These are phyloP conservation scores for Cercospora janseana DNA, from an alignment of 2,329 filamentous ascomycete species.

Conservation along the genomic window DNA sequence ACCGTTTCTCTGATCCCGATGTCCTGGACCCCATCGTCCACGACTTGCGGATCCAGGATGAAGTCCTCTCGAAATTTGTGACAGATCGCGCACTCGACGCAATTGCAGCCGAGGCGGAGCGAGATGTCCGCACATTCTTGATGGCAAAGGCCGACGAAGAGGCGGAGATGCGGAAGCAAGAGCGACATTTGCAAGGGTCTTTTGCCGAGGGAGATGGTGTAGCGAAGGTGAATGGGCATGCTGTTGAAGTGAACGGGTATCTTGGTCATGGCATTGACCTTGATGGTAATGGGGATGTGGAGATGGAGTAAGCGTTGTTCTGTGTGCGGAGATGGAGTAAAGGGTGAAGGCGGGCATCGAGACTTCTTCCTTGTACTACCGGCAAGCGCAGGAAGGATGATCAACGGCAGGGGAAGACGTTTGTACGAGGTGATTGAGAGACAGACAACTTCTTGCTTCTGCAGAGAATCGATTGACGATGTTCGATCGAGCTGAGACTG, in stretches of 20 bases:
- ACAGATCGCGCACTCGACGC: constrained; percentile 66
- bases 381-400: no score
- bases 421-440: no score
- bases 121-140: constrained; percentile 36
- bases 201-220: constrained; percentile 13
- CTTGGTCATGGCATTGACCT: neutral
- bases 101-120: constrained; percentile 57
- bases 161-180: constrained; percentile 12
- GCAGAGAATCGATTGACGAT: no score
- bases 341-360: no score
- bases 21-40: constrained; percentile 66
- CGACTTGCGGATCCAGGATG: constrained; percentile 72
- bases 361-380: no score
- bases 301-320: constrained; percentile 14
- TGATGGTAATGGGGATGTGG: constrained; percentile 7
- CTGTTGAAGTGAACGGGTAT: constrained; percentile 2
- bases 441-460: no score
- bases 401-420: no score
- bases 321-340: no score
- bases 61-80: constrained; percentile 61
- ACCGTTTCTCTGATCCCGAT: constrained; percentile 52
- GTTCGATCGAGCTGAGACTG: no score
- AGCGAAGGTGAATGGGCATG: constrained; percentile 11
- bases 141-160: constrained; percentile 9
- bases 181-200: constrained; percentile 12